Percentiles rank a stretch among this genome's conserved stretches.
phyloP scores from a whole-genome alignment of 495 filamentous ascomycete genomes.

The Penicillium chermesinum region DNA sequence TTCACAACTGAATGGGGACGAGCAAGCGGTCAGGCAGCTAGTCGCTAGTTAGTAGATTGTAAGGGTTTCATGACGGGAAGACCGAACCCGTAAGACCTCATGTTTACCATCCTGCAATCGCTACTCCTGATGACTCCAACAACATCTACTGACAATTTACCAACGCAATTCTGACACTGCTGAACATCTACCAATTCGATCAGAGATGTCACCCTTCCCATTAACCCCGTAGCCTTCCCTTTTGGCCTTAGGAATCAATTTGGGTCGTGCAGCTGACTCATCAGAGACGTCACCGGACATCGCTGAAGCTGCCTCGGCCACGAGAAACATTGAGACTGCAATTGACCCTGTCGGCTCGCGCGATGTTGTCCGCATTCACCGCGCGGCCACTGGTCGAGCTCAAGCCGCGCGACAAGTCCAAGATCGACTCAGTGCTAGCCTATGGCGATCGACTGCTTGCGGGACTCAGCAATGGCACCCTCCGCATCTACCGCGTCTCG shows the following conservation, averaged over 20 bases:
- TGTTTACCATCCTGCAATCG: no score
- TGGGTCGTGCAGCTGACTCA: conserved; percentile 9
- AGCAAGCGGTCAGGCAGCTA: no score
- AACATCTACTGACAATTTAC: no score
- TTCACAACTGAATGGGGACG: no score
- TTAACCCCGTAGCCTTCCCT: background rate
- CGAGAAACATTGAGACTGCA: conserved; percentile 1
- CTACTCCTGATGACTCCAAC: no score
- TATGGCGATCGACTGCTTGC: conserved; percentile 90
- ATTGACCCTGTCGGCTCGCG: conserved; percentile 10
- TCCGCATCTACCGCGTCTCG: conserved; percentile 89
- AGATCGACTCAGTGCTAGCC: conserved; percentile 88
- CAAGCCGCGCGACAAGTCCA: conserved; percentile 86
- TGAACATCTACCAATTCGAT: no score
- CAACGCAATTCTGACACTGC: no score
- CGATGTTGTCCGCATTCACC: conserved; percentile 96
- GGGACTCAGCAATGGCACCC: conserved; percentile 80
- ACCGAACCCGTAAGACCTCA: no score
- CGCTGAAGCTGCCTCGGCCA: conserved; percentile 6
- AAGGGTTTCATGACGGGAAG: background rate
- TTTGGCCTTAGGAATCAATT: background rate
- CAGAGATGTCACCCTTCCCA: no score
- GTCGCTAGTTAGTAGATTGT: no score
- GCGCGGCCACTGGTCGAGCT: conserved; percentile 96
- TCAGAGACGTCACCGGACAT: conserved; percentile 13